phyloP scores from a whole-genome alignment of 176 grass and related monocot species.

The Oryza rufipogon region DNA sequence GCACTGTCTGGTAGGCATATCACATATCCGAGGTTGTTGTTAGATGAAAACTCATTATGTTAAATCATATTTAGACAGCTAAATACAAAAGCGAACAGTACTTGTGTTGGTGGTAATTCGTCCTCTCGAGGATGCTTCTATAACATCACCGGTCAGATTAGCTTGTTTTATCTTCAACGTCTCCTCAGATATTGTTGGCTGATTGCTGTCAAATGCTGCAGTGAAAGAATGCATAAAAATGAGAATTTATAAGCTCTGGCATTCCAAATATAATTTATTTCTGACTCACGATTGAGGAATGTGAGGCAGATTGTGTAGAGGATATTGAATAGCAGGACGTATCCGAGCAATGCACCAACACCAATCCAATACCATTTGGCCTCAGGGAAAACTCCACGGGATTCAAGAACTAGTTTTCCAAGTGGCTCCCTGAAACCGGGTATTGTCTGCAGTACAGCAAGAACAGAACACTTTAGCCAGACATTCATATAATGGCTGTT shows the following conservation, averaged over 20 bases:
- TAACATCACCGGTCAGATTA: constrained; percentile 71
- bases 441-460: constrained; percentile 29
- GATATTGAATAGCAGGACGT: constrained; percentile 69
- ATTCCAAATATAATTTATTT: not conserved
- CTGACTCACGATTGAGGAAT: constrained; percentile 70
- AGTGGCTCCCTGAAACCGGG: constrained; percentile 31
- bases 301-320: constrained; percentile 78
- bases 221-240: constrained; percentile 4
- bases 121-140: constrained; percentile 49
- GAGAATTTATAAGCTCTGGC: not conserved
- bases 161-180: constrained; percentile 63
- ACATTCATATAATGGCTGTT: not conserved
- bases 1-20: constrained; percentile 36
- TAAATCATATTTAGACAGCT: constrained; percentile 11
- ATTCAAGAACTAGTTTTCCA: constrained; percentile 59
- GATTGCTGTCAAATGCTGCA: constrained; percentile 73
- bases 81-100: constrained; percentile 29
- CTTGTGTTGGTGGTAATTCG: constrained; percentile 35
- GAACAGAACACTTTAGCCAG: constrained; percentile 33
- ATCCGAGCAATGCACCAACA: constrained; percentile 66
- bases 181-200: constrained; percentile 72
- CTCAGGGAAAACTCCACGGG: constrained; percentile 68
- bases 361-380: constrained; percentile 91
- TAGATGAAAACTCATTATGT: constrained; percentile 8
- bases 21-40: constrained; percentile 25